Percentiles rank a stretch among this genome's conserved stretches.
These are phyloP conservation scores for Phytophthora vignae DNA, from an alignment of 352 stramenopile genomes.

Conservation along the genomic window DNA sequence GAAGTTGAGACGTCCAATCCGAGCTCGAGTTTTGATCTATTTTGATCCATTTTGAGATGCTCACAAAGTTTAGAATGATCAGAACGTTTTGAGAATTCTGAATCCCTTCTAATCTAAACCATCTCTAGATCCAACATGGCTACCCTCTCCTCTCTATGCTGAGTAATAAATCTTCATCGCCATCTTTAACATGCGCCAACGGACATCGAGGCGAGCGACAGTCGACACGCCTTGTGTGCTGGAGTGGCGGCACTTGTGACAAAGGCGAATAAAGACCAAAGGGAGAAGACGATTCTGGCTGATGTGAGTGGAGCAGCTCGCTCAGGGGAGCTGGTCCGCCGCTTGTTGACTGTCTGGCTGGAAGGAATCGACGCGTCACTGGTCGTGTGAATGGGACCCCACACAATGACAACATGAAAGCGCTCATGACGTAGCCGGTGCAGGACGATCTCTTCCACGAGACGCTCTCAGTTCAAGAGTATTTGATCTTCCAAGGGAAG, in stretches of 20 bases:
- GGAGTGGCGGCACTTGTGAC: slow-evolving; percentile 14
- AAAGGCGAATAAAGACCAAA: neutral
- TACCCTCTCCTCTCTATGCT: neutral
- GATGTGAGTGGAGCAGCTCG: slow-evolving; percentile 47
- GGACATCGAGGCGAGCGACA: neutral
- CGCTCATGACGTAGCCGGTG: slow-evolving; percentile 67
- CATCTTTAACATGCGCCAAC: neutral
- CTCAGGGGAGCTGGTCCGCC: slow-evolving; percentile 78
- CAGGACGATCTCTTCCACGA: slow-evolving; percentile 91
- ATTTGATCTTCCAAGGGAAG: slow-evolving; percentile 84
- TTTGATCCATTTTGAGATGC: no score
- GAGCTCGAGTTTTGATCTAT: no score
- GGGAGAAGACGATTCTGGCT: slow-evolving; percentile 49
- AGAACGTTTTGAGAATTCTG: no score
- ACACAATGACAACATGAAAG: slow-evolving; percentile 29
- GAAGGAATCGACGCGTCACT: slow-evolving; percentile 80
- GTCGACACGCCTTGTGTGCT: neutral
- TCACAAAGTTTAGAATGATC: no score
- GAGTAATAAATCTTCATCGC: neutral
- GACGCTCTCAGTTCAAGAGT: slow-evolving; percentile 90
- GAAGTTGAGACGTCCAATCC: no score
- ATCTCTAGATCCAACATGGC: slow-evolving; percentile 1
- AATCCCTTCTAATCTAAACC: no score
- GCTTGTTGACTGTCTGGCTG: slow-evolving; percentile 93
- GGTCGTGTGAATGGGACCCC: slow-evolving; percentile 68